Base-by-base conservation (phyloP, 345 rosid species). In the Lepidium didymum region DNA sequence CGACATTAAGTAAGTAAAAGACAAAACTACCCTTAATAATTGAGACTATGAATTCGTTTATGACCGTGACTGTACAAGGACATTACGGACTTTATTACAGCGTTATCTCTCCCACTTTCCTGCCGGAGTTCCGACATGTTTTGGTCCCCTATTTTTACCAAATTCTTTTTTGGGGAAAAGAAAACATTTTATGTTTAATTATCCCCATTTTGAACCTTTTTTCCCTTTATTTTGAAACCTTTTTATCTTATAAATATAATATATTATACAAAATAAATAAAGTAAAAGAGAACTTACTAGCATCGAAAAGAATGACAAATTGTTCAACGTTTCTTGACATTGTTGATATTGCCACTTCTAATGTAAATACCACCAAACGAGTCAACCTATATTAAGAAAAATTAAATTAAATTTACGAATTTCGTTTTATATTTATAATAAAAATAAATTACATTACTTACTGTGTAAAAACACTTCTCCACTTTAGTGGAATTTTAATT, bases 271-370 rank as follows among this genome's bases (percentile, higher is more conserved):
- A 19, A 19, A 19, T 19, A 19, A 19, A 59, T 12, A 10, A 37
- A 3, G 27, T 4, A 19, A 45, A 19, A 64, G 40, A 57, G 46
- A 57, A 57, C 99, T 85, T 80, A 94, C 99, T 91, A 52, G 94
- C 97, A 54, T 95, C 99, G 70, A 95, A 86, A 68, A 95, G 97
- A 68, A 95, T 79, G 56, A 85, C 96, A 61, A 95, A 77, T 51
- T 95, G 96, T 33, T 89, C 89, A 21, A 73, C 80, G 80, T 82
- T 87, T 69, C 72, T 95, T 3, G 91, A 78, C 99, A 91, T 91
- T 60, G 93, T 87, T 50, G 85, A 84, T 56, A 86, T 79, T 25
- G 96, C 97, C 35, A 95, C 99, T 73, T 95, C 99, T 60, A 91
- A 74, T 19, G 99, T 91, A 50, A 95, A 95, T 25, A 85, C 96